phyloP scores from a whole-genome alignment of 1,139 yeast genomes.

The Hansenula anomala region DNA sequence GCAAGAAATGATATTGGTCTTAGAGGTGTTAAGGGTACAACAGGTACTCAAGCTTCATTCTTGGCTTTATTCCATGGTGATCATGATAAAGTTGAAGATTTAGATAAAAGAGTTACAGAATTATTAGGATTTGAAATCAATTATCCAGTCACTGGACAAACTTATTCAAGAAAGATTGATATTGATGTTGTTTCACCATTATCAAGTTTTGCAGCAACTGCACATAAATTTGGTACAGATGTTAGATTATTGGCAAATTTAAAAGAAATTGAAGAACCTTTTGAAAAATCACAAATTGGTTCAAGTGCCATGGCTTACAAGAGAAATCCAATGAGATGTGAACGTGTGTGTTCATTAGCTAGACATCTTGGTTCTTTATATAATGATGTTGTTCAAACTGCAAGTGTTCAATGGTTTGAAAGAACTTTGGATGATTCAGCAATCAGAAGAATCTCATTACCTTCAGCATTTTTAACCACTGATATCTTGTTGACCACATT shows the following conservation, averaged over 20 bases:
- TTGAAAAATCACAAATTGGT: constrained; percentile 96
- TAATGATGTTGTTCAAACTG: constrained; percentile 93
- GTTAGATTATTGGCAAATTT: constrained; percentile 92
- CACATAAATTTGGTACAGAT: constrained; percentile 98
- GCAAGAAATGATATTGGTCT: constrained; percentile 95
- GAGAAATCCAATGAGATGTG: constrained; percentile 99
- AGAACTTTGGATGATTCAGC: constrained; percentile 98
- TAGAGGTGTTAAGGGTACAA: constrained; percentile 98
- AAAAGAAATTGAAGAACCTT: constrained; percentile 97
- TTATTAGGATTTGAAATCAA: constrained; percentile 90
- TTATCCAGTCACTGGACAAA: constrained; percentile 97
- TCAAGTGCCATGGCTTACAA: constrained; percentile 99
- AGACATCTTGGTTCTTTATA: constrained; percentile 91
- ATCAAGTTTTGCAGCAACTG: constrained; percentile 93
- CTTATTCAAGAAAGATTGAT: constrained; percentile 96
- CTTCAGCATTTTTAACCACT: constrained; percentile 94
- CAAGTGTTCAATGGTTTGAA: constrained; percentile 99
- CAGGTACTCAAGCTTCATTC: constrained; percentile 98
- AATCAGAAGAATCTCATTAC: constrained; percentile 93
- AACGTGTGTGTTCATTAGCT: constrained; percentile 94
- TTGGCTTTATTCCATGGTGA: constrained; percentile 92
- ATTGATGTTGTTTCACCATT: constrained; percentile 90
- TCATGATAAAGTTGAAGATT: constrained; percentile 90
- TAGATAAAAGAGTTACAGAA: constrained; percentile 90
- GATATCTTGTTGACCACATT: constrained; percentile 89